Base-by-base conservation (phyloP, 371 early-diverging fungal genomes). In the Funneliformis caledonium region DNA sequence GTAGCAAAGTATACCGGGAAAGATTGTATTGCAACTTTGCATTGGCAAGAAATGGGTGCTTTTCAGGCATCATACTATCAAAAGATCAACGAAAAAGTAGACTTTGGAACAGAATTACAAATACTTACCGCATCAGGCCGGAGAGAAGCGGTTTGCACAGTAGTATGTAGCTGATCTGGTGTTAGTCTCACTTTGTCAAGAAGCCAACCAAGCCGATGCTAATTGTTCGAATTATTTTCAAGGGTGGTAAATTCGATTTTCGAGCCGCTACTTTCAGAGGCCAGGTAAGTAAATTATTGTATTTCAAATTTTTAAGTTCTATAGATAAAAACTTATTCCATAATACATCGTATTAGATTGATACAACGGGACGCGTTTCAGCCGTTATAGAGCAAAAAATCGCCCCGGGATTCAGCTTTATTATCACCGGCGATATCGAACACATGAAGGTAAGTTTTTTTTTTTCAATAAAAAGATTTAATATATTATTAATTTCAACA, bases 231-330 rank as follows among this genome's bases (percentile, higher is more conserved):
- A 65, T 77, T 65, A 31, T 68, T 70, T 79, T 69, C 43, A 52
- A 79, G 79, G 98, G 97, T 80, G 97, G 95, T 86, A 99, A 98
- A 90, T 95, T 96, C 78, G 98, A 98, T 83, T 97, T 97, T 82
- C 90, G 96, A 78, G 91, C 91, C 70, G 93, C 98, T 68, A 96
- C 96, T 62, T 91, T 98, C 87, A 92, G 98, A 81, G 96, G 94
- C 48, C 93, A 93, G 87, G 89, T 79, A 67, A 37, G 26, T 48
- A 70, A 70, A 10, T 19, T 2, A 70, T 31, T 43, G 19, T n/a
- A 4, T 67, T 67, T 33, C 31, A 45, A 45, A 70, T 47, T n/a
- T 43, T 47, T 45, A 42, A 70, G n/a, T 9, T 43, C n/a, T 70
- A 10, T 19, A n/a, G 14, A 47, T 12, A 64, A 10, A 7, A 56